These are phyloP conservation scores for Ceratocystis cacaofunesta DNA, from an alignment of 2,329 filamentous ascomycete genomes.

Conservation along the genomic window DNA sequence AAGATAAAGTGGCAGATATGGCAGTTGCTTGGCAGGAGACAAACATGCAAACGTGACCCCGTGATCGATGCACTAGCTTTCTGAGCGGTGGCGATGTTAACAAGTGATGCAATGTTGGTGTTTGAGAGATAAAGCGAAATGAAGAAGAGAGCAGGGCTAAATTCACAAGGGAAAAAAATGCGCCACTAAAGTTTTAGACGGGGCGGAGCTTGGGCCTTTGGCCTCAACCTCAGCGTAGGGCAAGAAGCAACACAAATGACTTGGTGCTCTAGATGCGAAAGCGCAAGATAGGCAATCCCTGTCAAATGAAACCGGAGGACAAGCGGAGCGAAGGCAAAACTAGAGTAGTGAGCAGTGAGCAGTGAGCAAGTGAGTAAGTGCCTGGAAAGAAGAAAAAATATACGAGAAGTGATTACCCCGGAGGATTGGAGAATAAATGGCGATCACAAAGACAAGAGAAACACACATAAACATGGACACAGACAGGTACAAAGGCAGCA, in stretches of 20 bases:
- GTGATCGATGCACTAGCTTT: background rate
- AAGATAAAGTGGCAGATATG: background rate
- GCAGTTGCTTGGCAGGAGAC: background rate
- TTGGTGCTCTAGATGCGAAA: background rate
- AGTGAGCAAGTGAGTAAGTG: background rate
- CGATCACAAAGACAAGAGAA: background rate
- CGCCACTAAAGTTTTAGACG: conserved; percentile 4
- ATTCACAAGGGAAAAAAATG: background rate
- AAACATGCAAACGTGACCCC: background rate
- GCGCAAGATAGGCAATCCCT: background rate
- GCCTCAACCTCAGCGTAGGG: background rate
- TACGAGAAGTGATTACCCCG: background rate
- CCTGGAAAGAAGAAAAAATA: background rate
- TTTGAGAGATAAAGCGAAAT: background rate
- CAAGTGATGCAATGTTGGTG: background rate
- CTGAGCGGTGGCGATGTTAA: background rate
- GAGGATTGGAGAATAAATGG: background rate
- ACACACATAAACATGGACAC: background rate
- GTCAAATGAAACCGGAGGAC: background rate
- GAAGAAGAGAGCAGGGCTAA: background rate
- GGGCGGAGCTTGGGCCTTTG: conserved; percentile 2
- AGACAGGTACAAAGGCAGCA: background rate
- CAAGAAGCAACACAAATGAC: background rate
- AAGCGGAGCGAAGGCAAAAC: background rate
- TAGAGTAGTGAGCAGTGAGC: background rate